Evolutionary conservation across 2,329 filamentous ascomycete genomes (phyloP), one percentile per base, ranked within the genome.

Genomic region (Cryphonectria carpinicola): DNA sequence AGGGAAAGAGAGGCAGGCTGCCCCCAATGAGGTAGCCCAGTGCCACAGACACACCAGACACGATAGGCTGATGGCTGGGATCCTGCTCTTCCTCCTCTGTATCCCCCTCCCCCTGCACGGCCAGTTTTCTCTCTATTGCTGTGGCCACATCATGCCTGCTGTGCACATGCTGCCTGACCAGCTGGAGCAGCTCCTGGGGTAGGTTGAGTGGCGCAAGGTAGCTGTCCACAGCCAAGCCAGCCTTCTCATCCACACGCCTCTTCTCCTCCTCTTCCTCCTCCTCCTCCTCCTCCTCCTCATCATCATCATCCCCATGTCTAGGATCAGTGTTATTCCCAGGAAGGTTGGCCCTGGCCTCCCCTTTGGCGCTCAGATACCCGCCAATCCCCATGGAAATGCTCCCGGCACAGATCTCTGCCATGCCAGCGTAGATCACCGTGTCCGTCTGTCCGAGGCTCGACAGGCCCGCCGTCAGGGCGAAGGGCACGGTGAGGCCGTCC

Each of bases 371-470:
- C 1, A 93, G 81, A 75, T 91, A 93, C 17, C 89, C 90, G 25
- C 91, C 90, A 19, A 93, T 85, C 3, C 91, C 91, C 91, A 93
- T 93, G 62, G 88, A 91, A 71, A 93, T 92, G 63, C 89, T 88
- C 2, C 92, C 91, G 0, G 90, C 89, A 72, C 91, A 90, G 54
- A 93, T 83, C 78, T 93, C 91, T 0, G 91, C 91, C 39, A 92
- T 80, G 0, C 92, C 91, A 2, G 89, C 91, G 54, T 89, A 88
- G 32, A 94, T 87, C 68, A 91, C 88, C 0, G 89, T 88, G 69
- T 87, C 85, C 19, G 88, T 87, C 68, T 86, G 83, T 3, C 88
- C 89, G 6, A 91, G 81, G 3, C 86, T 86, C 28, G 86, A 88
- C 4, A 94, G 83, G 3, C 92, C 91, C 1, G 92, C 91, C 0